Evolutionary conservation across 768 basidiomycete genomes (phyloP).

Genomic region (Boletus insuetus): DNA sequence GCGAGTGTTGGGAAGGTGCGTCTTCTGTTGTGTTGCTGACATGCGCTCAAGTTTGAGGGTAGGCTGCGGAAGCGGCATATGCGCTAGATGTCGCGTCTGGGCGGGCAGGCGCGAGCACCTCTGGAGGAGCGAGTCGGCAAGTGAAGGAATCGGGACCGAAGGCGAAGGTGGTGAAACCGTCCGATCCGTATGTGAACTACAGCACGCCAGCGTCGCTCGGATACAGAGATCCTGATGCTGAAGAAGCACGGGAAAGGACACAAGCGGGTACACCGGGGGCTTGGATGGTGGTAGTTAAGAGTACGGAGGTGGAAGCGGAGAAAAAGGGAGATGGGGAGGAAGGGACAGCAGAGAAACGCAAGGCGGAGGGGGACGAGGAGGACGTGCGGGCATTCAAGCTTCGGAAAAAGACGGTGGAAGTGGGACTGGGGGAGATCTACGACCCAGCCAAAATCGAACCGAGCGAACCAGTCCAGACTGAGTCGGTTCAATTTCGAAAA

Average conservation of each 20-base stretch:
- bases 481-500: conserved; percentile 22
- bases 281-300: conserved; percentile 62
- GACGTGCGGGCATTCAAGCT: conserved; percentile 61
- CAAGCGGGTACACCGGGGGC: conserved; percentile 72
- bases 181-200: conserved; percentile 79
- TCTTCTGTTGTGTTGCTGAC: background rate
- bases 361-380: conserved; percentile 46
- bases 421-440: conserved; percentile 75
- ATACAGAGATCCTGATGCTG: conserved; percentile 72
- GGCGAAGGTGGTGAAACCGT: conserved; percentile 49
- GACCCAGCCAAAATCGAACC: conserved; percentile 54
- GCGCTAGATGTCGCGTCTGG: conserved; percentile 76
- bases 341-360: conserved; percentile 37
- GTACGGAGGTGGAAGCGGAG: background rate
- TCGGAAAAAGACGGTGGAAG: conserved; percentile 55
- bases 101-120: conserved; percentile 33
- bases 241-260: conserved; percentile 58
- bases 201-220: conserved; percentile 85
- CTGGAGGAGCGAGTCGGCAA: conserved; percentile 7
- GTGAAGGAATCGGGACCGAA: conserved; percentile 20
- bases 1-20: conserved; percentile 74
- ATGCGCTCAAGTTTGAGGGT: conserved; percentile 4
- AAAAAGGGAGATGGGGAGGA: conserved; percentile 9
- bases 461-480: conserved; percentile 6
- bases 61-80: conserved; percentile 82